Base-by-base conservation (phyloP, 2,329 filamentous ascomycete species). In the Botrytis porri region DNA sequence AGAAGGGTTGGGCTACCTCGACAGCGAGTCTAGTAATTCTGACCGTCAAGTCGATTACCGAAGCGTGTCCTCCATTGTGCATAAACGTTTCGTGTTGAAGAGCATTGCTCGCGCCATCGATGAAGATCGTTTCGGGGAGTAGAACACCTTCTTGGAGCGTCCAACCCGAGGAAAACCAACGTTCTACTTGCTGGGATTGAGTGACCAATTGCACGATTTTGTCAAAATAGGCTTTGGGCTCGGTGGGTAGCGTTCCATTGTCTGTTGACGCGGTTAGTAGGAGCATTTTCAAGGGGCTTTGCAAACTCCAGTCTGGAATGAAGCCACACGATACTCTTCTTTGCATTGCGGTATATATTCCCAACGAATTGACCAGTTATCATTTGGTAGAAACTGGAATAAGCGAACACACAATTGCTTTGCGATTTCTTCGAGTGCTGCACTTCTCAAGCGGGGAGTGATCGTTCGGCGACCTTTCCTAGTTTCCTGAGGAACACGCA, bases 271-370 rank as follows among this genome's bases (percentile, higher is more conserved):
- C 29, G 9, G 48, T 25, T 41, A 69, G 20, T 16, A 69, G 48
- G 32, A 69, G 39, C 29, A 18, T 32, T 41, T 59, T 69, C 22
- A 59, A 25, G 29, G 51, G 25, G 18, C 35, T 41, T 41, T 69
- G 4, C 9, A 41, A 29, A 29, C 57, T 39, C 37, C 51, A 69
- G 6, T 39, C 57, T 4, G 66, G 51, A 69, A 59, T 69, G 66
- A 20, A 69, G 51, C 66, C 66, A 69, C 25, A 59, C 39, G 9
- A 69, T 69, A 35, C 66, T 59, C 4, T 43, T 69, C 37, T 59
- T 43, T 12, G 66, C 51, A 22, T 43, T 41, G 16, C 51, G 51
- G 29, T 59, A 59, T 41, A 69, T 69, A 3, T 43, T 54, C 18
- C 37, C 43, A 9, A 18, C 9, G 6, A 25, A 32, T 8, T 41